Percentiles rank a stretch among this genome's conserved stretches.
These are phyloP conservation scores for Pezicula neosporulosa DNA, from an alignment of 2,329 filamentous ascomycete genomes.

Conservation along the genomic window DNA sequence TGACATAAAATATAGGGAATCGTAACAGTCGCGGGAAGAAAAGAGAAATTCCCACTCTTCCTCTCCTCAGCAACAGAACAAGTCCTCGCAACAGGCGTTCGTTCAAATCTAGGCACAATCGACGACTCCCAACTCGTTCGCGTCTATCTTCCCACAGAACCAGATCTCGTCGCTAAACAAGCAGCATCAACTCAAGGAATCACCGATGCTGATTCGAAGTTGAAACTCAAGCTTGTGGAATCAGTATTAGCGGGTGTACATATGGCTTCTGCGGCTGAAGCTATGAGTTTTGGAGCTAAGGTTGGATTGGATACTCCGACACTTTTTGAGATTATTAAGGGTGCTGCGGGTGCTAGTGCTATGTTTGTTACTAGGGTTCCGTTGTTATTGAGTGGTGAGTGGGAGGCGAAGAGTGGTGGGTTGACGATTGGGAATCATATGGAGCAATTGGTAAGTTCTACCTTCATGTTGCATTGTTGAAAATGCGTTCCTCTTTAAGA, in stretches of 20 bases:
- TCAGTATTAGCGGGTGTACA: conserved; percentile 56
- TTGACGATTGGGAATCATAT: conserved; percentile 32
- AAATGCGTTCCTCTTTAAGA: background rate
- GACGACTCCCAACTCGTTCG: conserved; percentile 21
- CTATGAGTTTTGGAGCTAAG: conserved; percentile 51
- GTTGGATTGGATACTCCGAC: conserved; percentile 48
- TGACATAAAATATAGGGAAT: conserved; percentile 15
- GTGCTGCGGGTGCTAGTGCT: conserved; percentile 32
- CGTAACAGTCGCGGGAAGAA: conserved; percentile 27
- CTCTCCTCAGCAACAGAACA: conserved; percentile 32
- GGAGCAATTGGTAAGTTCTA: conserved; percentile 27
- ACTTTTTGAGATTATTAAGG: conserved; percentile 43
- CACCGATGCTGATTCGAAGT: conserved; percentile 19
- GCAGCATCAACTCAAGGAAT: conserved; percentile 7
- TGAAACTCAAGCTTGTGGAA: conserved; percentile 55
- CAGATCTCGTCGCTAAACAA: conserved; percentile 15
- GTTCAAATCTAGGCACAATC: conserved; percentile 13
- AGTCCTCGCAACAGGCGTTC: conserved; percentile 18
- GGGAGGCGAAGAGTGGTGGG: conserved; percentile 21
- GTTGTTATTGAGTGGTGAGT: conserved; percentile 33
- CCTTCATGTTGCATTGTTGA: background rate
- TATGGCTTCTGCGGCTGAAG: conserved; percentile 51
- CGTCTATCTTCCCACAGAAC: conserved; percentile 17
- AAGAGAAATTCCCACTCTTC: conserved; percentile 31
- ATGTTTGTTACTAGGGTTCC: conserved; percentile 35